phyloP scores from a whole-genome alignment of 306 rosid genomes.

The Amphicarpaea edgeworthii region DNA sequence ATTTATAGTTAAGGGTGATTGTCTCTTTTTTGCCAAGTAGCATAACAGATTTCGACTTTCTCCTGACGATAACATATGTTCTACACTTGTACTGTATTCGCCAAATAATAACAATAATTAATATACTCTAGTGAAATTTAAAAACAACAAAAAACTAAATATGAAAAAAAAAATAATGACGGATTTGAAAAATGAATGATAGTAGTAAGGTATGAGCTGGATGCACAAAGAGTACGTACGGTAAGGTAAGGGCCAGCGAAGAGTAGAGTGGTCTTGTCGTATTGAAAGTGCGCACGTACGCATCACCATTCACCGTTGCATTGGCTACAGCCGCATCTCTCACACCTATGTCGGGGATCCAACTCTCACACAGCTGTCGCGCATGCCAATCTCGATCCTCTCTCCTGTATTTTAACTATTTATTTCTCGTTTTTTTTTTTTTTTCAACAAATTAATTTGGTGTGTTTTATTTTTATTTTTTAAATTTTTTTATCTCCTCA shows the following conservation, averaged over 20 bases:
- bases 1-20: neutral
- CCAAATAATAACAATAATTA: no score
- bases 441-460: no score
- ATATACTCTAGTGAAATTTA: neutral
- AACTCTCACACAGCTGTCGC: neutral
- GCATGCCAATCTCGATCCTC: no score
- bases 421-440: no score
- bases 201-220: neutral
- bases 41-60: neutral
- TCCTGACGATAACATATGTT: neutral
- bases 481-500: no score
- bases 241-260: slow-evolving; percentile 15
- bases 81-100: no score
- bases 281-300: slow-evolving; percentile 10
- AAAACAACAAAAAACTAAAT: neutral
- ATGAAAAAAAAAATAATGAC: neutral
- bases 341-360: slow-evolving; percentile 18
- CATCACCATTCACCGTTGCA: neutral
- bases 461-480: no score
- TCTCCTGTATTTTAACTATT: no score
- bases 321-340: neutral
- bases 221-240: neutral
- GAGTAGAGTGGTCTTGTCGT: neutral
- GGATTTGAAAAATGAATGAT: no score
- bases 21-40: neutral